These are phyloP conservation scores for Aspergillus chevalieri DNA, from an alignment of 2,329 filamentous ascomycete species.

Conservation along the genomic window DNA sequence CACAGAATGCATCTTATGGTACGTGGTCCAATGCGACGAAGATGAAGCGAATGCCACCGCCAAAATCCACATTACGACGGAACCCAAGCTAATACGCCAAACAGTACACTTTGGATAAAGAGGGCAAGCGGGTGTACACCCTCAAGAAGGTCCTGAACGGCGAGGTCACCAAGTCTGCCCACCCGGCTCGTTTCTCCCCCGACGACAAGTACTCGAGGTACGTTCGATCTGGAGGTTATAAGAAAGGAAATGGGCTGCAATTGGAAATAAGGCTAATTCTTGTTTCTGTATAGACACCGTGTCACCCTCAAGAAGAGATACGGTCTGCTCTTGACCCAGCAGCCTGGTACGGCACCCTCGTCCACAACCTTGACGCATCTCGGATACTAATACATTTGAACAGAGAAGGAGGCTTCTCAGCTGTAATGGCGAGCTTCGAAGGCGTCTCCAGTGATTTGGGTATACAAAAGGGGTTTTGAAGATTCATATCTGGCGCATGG, in stretches of 20 bases:
- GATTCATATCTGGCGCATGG: conserved; percentile 33
- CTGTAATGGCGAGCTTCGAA: conserved; percentile 17
- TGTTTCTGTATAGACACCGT: conserved; percentile 58
- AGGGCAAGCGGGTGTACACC: conserved; percentile 88
- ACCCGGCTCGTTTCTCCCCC: conserved; percentile 92
- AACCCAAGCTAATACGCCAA: conserved; percentile 5
- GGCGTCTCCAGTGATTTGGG: conserved; percentile 11
- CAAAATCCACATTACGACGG: background rate
- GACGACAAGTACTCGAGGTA: conserved; percentile 94
- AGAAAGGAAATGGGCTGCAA: background rate
- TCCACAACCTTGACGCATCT: background rate
- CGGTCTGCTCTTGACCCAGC: conserved; percentile 78
- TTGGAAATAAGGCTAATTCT: conserved; percentile 1
- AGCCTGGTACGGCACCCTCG: conserved; percentile 41
- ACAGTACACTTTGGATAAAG: conserved; percentile 72
- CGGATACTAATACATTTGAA: conserved; percentile 7
- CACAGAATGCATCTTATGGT: conserved; percentile 39
- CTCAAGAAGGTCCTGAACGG: conserved; percentile 73
- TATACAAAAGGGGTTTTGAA: conserved; percentile 19
- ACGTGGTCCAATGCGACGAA: conserved; percentile 14
- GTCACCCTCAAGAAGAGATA: conserved; percentile 94
- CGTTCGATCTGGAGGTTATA: conserved; percentile 10
- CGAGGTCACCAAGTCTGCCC: conserved; percentile 89
- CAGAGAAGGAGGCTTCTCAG: conserved; percentile 27
- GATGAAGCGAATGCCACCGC: background rate